Percentiles rank a stretch among this genome's conserved stretches.
These are phyloP conservation scores for Hypoxylon fragiforme DNA, from an alignment of 495 filamentous ascomycete species.

Conservation along the genomic window DNA sequence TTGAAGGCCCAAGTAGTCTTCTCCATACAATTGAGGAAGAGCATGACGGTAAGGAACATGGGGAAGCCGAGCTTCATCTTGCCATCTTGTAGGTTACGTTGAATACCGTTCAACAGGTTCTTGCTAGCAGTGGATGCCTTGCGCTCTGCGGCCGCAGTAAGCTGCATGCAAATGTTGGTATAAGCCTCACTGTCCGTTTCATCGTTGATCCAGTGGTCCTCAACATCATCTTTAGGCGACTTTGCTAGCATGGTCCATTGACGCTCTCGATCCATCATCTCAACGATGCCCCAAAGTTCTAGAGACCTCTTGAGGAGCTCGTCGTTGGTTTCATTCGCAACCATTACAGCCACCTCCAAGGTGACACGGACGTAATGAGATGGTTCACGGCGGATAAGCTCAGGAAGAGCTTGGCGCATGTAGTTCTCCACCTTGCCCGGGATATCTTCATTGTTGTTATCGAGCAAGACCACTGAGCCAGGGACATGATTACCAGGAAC, in stretches of 20 bases:
- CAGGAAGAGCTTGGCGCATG: slow-evolving; percentile 63
- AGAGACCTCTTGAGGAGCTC: slow-evolving; percentile 65
- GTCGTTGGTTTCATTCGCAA: slow-evolving; percentile 62
- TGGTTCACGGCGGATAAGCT: slow-evolving; percentile 65
- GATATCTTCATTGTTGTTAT: slow-evolving; percentile 70
- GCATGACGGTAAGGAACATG: slow-evolving; percentile 72
- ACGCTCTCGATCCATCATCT: slow-evolving; percentile 70
- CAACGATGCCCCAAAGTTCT: slow-evolving; percentile 76
- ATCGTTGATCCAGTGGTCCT: slow-evolving; percentile 43
- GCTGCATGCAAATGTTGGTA: slow-evolving; percentile 64
- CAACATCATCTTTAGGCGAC: slow-evolving; percentile 32
- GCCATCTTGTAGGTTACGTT: slow-evolving; percentile 73
- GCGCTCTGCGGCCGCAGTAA: slow-evolving; percentile 74
- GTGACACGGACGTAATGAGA: slow-evolving; percentile 72
- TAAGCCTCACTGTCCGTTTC: slow-evolving; percentile 49
- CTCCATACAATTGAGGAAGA: slow-evolving; percentile 79
- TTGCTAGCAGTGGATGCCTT: slow-evolving; percentile 67
- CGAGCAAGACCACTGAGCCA: slow-evolving; percentile 54
- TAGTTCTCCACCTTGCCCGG: slow-evolving; percentile 69
- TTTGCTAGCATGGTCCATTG: slow-evolving; percentile 63
- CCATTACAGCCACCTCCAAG: slow-evolving; percentile 58
- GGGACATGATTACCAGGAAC: slow-evolving; percentile 4
- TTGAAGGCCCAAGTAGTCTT: slow-evolving; percentile 83
- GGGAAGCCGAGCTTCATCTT: slow-evolving; percentile 69
- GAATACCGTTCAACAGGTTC: slow-evolving; percentile 72